Percentiles rank a stretch among this genome's conserved stretches.
These are phyloP conservation scores for Boehmeria nivea DNA, from an alignment of 306 rosid species.

Conservation along the genomic window DNA sequence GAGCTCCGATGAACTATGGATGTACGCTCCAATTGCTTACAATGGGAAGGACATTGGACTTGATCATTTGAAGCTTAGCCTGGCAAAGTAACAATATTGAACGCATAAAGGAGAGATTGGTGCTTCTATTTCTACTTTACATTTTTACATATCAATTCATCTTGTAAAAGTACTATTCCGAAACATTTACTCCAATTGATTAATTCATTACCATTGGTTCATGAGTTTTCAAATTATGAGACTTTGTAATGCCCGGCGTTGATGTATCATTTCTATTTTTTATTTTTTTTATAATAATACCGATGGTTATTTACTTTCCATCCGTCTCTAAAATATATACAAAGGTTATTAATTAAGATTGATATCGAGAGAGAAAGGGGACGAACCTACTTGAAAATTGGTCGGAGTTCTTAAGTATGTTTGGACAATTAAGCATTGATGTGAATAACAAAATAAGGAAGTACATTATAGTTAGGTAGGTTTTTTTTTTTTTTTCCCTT, in stretches of 20 bases:
- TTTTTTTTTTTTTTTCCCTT: too few species aligned
- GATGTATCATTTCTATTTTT: background rate
- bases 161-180: background rate
- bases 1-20: constrained; percentile 88
- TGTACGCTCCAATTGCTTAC: constrained; percentile 93
- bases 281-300: background rate
- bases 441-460: too few species aligned
- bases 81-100: constrained; percentile 35
- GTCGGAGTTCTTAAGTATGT: too few species aligned
- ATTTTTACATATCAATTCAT: background rate
- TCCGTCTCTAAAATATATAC: too few species aligned
- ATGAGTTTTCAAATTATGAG: background rate
- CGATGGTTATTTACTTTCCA: too few species aligned
- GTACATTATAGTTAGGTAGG: too few species aligned
- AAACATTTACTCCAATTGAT: background rate
- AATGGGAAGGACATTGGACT: constrained; percentile 84
- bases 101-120: constrained; percentile 8
- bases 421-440: too few species aligned
- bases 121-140: background rate
- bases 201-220: background rate
- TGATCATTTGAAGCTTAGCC: constrained; percentile 42
- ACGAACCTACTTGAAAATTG: too few species aligned
- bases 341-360: too few species aligned
- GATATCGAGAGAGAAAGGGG: too few species aligned
- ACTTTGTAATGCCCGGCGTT: background rate